Base-by-base conservation (phyloP, 2,329 filamentous ascomycete genomes). In the Botryotinia globosa region DNA sequence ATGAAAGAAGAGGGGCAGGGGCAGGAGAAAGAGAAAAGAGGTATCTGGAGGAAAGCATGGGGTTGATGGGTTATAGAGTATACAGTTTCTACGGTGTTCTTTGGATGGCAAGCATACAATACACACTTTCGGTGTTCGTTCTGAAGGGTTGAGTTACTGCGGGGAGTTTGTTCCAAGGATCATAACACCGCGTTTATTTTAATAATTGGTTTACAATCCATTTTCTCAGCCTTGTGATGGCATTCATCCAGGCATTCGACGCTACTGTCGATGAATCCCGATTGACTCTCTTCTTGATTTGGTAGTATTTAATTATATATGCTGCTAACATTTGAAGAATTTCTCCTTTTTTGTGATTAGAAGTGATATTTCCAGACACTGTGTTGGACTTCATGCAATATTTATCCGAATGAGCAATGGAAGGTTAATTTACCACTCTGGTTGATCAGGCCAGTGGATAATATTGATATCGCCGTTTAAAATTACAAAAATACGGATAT, bases 341-440 rank as follows among this genome's bases (percentile, higher is more conserved):
- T 10, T n/a, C 12, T 51, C 12, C 0, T 6, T 12, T 51, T 51
- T 51, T 6, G 9, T n/a, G 10, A 51, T 51, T 14, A 2, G 9
- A 51, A 25, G 25, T 51, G 48, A 14, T 3, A 51, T 12, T 51
- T n/a, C 25, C 10, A 51, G 12, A 51, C 12, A 51, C 10, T n/a
- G 1, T 14, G 1, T n/a, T 51, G 12, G 25, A 0, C 4, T 0
- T 3, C 22, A 51, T n/a, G 4, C 14, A 1, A 51, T 6, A 51
- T 6, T 14, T 51, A 5, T n/a, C 4, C 2, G 5, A 51, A 51
- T n/a, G 48, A 25, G 45, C 22, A 4, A 25, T 12, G 1, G 1
- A 25, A 5, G 4, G 45, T 5, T 51, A 5, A 25, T 1, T 10
- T 5, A 51, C 12, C 4, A 25, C 3, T 51, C 22, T 12, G 45